phyloP scores from a whole-genome alignment of 768 basidiomycete genomes.

The Clitopilus hobsonii region DNA sequence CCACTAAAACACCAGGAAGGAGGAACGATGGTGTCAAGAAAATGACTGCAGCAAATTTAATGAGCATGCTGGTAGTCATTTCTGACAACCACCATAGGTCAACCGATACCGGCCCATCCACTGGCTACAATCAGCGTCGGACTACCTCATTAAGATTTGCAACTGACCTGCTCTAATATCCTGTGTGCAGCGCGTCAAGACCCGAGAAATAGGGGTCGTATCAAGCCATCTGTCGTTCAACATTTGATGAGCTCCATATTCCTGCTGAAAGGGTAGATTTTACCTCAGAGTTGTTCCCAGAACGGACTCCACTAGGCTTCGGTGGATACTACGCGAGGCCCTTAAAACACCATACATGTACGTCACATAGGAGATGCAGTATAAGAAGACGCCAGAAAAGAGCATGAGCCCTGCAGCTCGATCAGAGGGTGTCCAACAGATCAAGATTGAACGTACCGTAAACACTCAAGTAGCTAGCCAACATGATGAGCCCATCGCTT shows the following conservation, averaged over 20 bases:
- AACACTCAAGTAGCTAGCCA: conserved; percentile 41
- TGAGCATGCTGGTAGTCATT: conserved; percentile 29
- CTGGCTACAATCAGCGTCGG: conserved; percentile 12
- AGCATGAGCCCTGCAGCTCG: conserved; percentile 23
- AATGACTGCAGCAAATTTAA: conserved; percentile 39
- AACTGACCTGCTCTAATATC: conserved; percentile 48
- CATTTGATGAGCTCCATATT: background rate
- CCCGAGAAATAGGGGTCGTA: conserved; percentile 42
- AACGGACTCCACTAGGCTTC: conserved; percentile 44
- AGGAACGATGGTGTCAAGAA: conserved; percentile 41
- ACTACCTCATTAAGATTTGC: no score
- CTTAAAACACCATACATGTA: conserved; percentile 46
- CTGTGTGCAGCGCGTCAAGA: conserved; percentile 63
- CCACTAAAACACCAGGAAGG: conserved; percentile 38
- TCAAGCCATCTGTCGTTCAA: conserved; percentile 38
- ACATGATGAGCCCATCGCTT: background rate
- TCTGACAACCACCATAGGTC: conserved; percentile 22
- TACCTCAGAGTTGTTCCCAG: conserved; percentile 60
- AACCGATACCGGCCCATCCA: conserved; percentile 41
- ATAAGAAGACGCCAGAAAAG: conserved; percentile 23
- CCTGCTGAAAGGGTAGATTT: no score
- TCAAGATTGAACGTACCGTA: conserved; percentile 22
- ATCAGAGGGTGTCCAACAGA: background rate
- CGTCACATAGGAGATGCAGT: conserved; percentile 25
- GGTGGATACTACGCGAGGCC: conserved; percentile 53